Base-by-base conservation (phyloP, 441 rosid species). In the Gossypium davidsonii region DNA sequence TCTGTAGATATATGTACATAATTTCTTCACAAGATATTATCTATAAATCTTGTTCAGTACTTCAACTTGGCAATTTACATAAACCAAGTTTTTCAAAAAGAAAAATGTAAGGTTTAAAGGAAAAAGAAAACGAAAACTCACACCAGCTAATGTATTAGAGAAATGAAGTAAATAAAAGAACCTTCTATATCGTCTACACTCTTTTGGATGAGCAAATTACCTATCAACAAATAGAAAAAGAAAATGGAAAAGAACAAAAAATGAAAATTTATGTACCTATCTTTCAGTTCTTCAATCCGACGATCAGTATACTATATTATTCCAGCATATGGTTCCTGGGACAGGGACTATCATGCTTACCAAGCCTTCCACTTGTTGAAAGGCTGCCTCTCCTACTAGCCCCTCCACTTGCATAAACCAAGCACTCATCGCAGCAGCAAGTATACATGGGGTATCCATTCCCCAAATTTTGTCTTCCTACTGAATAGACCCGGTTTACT, bases 361-460 rank as follows among this genome's bases (percentile, higher is more conserved):
- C 58, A 49, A 67, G 71, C 58, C 23, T 49, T 49, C 25, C 71
- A 49, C 42, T 25, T 26, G 58, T 9, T 1, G 96, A 89, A 72
- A 81, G 84, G 67, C 92, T 85, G 3, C 73, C 85, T 31, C 83
- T 79, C 70, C 85, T 76, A 7, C 73, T 80, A 42, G 17, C 23
- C 71, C 81, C 72, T 15, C 73, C 48, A 49, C 60, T 58, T 18
- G 64, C 55, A 14, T 71, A 51, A 15, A 28, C 46, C 6, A 66
- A 14, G 26, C 51, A 39, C 18, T 85, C 90, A 0, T 86, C 89
- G 2, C 9, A 56, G 79, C 67, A 63, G 78, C 72, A 57, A 37
- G 77, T 78, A 5, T 26, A 72, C 66, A 76, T n/a, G 14, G 75
- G 25, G 39, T 25, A 75, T 37, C 87, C 80, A 7, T 73, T 62